Conservation (phyloP, 306 rosid species). For the Clitoria ternatea region DNA sequence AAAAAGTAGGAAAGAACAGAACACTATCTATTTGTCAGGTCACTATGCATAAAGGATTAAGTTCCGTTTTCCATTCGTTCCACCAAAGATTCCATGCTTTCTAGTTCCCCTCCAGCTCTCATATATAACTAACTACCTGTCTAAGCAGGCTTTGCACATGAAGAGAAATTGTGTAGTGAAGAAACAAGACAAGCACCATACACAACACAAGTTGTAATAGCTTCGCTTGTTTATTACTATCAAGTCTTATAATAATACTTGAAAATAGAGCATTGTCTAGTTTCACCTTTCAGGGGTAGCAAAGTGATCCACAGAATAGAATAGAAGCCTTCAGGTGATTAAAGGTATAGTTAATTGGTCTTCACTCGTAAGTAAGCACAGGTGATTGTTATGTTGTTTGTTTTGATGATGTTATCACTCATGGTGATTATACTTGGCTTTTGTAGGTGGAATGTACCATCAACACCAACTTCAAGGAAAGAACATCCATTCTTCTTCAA, state of each 20-base stretch:
- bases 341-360: no score
- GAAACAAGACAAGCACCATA: slow-evolving; percentile 23
- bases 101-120: slow-evolving; percentile 21
- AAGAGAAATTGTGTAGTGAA: slow-evolving; percentile 24
- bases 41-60: slow-evolving; percentile 39
- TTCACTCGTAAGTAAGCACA: no score
- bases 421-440: not conserved
- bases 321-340: slow-evolving; percentile 12
- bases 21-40: slow-evolving; percentile 43
- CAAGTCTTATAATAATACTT: not conserved
- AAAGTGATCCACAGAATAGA: slow-evolving; percentile 18
- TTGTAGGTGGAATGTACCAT: slow-evolving; percentile 44
- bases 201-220: slow-evolving; percentile 2
- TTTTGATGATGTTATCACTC: not conserved
- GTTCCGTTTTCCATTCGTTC: slow-evolving; percentile 38
- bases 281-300: slow-evolving; percentile 22
- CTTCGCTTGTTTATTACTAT: slow-evolving; percentile 4
- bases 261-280: slow-evolving; percentile 25
- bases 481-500: slow-evolving; percentile 52
- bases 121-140: slow-evolving; percentile 47
- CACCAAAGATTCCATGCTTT: slow-evolving; percentile 47
- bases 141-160: slow-evolving; percentile 27
- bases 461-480: slow-evolving; percentile 63
- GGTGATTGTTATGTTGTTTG: slow-evolving; percentile 14
- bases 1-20: slow-evolving; percentile 41